phyloP scores from a whole-genome alignment of 1,284 basidiomycete genomes.

The Ustilago hordei region DNA sequence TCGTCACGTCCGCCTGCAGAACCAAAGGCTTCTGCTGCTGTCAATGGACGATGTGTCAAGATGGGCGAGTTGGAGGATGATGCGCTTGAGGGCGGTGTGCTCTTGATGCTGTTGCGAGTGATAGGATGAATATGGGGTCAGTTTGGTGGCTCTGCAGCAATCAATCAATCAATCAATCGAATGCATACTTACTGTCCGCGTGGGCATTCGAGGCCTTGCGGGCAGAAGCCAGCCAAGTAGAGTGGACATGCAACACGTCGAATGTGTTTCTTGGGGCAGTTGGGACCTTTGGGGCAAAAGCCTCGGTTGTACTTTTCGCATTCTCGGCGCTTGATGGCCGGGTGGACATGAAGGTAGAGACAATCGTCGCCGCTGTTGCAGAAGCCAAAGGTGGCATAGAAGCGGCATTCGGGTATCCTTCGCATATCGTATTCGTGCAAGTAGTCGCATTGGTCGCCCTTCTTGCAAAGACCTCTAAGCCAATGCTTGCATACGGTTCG shows the following conservation, averaged over 20 bases:
- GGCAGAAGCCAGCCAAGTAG: conserved; percentile 95
- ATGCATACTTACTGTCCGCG: conserved; percentile 76
- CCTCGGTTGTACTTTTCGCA: conserved; percentile 96
- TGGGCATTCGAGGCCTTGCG: conserved; percentile 88
- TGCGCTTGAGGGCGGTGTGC: conserved; percentile 58
- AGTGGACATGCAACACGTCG: conserved; percentile 88
- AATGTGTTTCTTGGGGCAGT: conserved; percentile 91
- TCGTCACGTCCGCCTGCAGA: conserved; percentile 27
- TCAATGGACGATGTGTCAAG: conserved; percentile 63
- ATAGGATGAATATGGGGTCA: background rate
- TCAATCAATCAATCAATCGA: background rate
- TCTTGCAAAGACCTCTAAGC: conserved; percentile 97
- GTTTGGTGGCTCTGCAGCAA: background rate
- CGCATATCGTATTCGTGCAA: conserved; percentile 98
- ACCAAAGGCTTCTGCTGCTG: conserved; percentile 66
- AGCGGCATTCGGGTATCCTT: conserved; percentile 99
- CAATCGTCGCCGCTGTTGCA: conserved; percentile 98
- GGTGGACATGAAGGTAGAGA: conserved; percentile 96
- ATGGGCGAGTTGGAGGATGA: conserved; percentile 65
- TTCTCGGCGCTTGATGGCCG: conserved; percentile 80
- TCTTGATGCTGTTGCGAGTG: conserved; percentile 55
- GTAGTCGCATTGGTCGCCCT: conserved; percentile 97
- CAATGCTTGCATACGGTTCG: conserved; percentile 94
- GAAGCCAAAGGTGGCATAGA: conserved; percentile 98
- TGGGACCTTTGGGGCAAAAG: conserved; percentile 82